Percentiles rank a stretch among this genome's conserved stretches.
Evolutionary conservation across 768 basidiomycete species (phyloP).

Genomic region (Auricularia sp.): DNA sequence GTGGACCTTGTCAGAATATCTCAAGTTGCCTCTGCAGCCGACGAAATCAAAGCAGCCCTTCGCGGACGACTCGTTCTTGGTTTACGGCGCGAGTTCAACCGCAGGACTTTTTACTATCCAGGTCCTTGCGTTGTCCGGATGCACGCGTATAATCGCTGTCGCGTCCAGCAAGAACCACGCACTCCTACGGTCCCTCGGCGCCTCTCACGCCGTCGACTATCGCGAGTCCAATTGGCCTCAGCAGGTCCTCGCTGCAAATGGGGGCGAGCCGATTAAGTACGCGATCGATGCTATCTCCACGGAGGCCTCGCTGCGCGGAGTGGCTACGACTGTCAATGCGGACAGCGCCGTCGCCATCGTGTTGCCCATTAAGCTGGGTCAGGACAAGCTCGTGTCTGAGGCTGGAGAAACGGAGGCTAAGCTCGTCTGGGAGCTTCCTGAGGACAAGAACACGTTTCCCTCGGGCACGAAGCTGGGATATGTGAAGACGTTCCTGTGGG

Average conservation of each 20-base stretch:
- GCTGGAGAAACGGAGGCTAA: constrained; percentile 14
- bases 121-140: constrained; percentile 31
- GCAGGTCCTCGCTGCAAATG: constrained; percentile 25
- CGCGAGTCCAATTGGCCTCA: constrained; percentile 26
- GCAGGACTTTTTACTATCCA: constrained; percentile 25
- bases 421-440: constrained; percentile 18
- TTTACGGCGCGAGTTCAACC: constrained; percentile 36
- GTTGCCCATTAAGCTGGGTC: constrained; percentile 37
- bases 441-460: constrained; percentile 27
- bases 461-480: constrained; percentile 25
- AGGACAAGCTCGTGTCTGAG: constrained; percentile 21
- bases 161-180: constrained; percentile 31
- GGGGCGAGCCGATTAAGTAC: constrained; percentile 21
- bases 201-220: constrained; percentile 32
- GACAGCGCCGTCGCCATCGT: constrained; percentile 33
- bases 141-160: constrained; percentile 32
- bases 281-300: constrained; percentile 32
- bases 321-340: constrained; percentile 29
- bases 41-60: constrained; percentile 21
- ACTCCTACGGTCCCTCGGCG: constrained; percentile 30
- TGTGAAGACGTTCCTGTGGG: constrained; percentile 33
- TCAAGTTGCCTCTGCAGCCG: constrained; percentile 25
- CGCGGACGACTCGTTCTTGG: constrained; percentile 27
- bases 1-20: constrained; percentile 27
- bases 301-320: constrained; percentile 23